Evolutionary conservation across 1,284 basidiomycete genomes (phyloP).

Genomic region (Cryptococcus wingfieldii): DNA sequence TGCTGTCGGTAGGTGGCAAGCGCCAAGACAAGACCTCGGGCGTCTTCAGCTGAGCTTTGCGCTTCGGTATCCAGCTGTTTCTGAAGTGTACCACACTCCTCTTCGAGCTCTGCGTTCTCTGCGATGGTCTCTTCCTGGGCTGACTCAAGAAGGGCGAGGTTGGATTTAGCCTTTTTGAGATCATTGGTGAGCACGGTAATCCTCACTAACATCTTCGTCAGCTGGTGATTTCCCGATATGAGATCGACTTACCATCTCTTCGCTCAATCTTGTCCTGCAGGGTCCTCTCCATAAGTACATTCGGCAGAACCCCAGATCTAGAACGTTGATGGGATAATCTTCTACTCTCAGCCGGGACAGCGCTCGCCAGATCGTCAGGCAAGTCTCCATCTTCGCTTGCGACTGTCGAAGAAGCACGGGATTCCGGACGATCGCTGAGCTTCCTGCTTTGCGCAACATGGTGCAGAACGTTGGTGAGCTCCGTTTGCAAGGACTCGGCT

Average conservation of each 20-base stretch:
- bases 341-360: neutral
- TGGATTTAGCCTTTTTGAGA: constrained; percentile 16
- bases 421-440: constrained; percentile 6
- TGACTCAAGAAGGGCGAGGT: constrained; percentile 15
- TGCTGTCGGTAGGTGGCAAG: neutral
- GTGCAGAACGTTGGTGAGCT: constrained; percentile 12
- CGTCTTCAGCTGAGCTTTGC: neutral
- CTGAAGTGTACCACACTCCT: constrained; percentile 1
- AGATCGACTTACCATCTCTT: constrained; percentile 9
- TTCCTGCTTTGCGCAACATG: constrained; percentile 12
- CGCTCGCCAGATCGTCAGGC: constrained; percentile 7
- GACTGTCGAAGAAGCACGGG: neutral
- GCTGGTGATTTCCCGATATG: neutral
- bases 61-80: constrained; percentile 2
- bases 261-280: constrained; percentile 11
- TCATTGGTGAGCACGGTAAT: constrained; percentile 14
- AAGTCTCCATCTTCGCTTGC: constrained; percentile 1
- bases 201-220: constrained; percentile 3
- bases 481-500: constrained; percentile 10
- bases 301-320: constrained; percentile 10
- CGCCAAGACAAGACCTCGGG: constrained; percentile 7
- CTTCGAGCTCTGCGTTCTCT: constrained; percentile 13
- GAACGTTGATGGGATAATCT: constrained; percentile 13
- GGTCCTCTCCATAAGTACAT: constrained; percentile 10
- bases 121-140: constrained; percentile 17